phyloP scores from a whole-genome alignment of 2,329 filamentous ascomycete genomes.

The Teratosphaeria destructans region DNA sequence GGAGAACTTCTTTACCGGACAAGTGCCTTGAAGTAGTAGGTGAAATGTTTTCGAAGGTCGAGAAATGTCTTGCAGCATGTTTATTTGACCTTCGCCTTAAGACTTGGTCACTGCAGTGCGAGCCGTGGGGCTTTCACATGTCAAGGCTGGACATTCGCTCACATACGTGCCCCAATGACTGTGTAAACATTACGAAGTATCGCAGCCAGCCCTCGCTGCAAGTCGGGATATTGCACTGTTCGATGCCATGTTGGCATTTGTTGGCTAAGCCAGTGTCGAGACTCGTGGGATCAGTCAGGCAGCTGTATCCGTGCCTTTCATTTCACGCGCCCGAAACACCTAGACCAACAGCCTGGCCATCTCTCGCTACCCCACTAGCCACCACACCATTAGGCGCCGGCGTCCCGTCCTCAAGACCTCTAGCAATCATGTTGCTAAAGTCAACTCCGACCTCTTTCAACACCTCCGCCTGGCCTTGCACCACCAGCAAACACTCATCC shows the following conservation, averaged over 20 bases:
- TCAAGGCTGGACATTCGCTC: too few species aligned
- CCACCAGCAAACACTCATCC: constrained; percentile 72
- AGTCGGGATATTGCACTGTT: not conserved
- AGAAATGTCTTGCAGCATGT: too few species aligned
- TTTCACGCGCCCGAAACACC: not conserved
- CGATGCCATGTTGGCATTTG: not conserved
- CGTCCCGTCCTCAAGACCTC: constrained; percentile 28
- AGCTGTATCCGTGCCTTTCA: not conserved
- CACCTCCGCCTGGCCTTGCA: constrained; percentile 69
- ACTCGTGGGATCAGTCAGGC: not conserved
- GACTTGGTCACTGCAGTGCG: too few species aligned
- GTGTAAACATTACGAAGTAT: too few species aligned
- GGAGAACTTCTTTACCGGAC: too few species aligned
- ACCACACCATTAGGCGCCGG: not conserved
- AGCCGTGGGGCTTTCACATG: too few species aligned
- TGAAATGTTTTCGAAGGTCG: too few species aligned
- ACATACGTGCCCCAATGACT: too few species aligned
- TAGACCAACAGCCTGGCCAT: not conserved
- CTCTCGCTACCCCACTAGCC: not conserved
- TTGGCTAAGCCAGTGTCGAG: not conserved
- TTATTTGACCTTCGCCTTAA: too few species aligned
- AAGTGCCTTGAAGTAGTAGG: too few species aligned
- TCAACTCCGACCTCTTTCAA: constrained; percentile 80
- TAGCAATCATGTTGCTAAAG: constrained; percentile 71
- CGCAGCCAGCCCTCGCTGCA: too few species aligned